Evolutionary conservation across 257 asterid species (phyloP), one percentile per base, ranked within the genome.

Genomic region (Nyctanthes arbortristis): DNA sequence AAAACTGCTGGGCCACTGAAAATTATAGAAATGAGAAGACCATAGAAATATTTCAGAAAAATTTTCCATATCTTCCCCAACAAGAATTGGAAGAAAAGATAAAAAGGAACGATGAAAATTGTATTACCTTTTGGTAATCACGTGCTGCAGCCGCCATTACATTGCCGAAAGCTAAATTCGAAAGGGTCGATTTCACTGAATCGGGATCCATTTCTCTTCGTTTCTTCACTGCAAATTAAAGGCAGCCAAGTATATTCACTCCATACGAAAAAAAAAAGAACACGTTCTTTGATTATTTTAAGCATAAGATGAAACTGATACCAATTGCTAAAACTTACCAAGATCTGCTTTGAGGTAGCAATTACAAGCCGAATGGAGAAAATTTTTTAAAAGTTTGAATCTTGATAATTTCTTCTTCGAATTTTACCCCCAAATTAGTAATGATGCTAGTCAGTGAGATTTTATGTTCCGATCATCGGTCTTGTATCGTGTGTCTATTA

Each of bases 141-240:
- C 97, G 96, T 67, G 97, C 99, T 20, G 99, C 99, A 27, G 99
- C 97, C 36, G 97, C 99, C 87, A 93, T 60, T 7, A 91, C 99
- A 86, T 93, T 93, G 71, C 99, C 97, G 73, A 83, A 93, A 39
- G 95, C 96, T 84, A 93, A 76, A 79, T 81, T 89, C 27, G 87
- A 70, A 60, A 93, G 95, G 29, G 96, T 93, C 43, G 96, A 91
- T 87, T 93, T 93, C 67, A 91, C 96, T 13, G 96, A 43, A 81
- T 93, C 76, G 14, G 99, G 96, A 66, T 93, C 99, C 99, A 93
- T 91, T 58, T 49, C 69, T 57, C 10, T n/a, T 49, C 31, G 10
- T 52, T 30, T 45, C 34, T 63, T 65, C 72, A 49, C 70, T 52
- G n/a, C n/a, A n/a, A n/a, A n/a, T n/a, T n/a, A n/a, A n/a, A n/a